These are phyloP conservation scores for Ophiocordyceps camponoti-saundersi DNA, from an alignment of 2,329 filamentous ascomycete genomes.

Conservation along the genomic window DNA sequence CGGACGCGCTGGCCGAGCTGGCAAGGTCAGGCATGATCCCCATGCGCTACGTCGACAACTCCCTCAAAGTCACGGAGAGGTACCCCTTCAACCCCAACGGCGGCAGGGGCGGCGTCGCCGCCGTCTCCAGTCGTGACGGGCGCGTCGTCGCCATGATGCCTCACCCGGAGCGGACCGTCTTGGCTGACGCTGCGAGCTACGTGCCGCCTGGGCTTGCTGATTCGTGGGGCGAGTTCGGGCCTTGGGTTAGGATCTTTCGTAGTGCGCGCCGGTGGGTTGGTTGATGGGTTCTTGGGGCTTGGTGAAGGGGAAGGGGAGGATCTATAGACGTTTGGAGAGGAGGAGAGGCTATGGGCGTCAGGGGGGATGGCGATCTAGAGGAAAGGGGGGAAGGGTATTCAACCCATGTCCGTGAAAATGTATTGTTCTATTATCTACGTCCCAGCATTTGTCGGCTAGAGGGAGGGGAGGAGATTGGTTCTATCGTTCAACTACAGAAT, in stretches of 20 bases:
- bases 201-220: slow-evolving; percentile 39
- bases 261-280: slow-evolving; percentile 82
- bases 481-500: too few species aligned
- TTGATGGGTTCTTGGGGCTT: slow-evolving; percentile 9
- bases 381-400: too few species aligned
- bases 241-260: slow-evolving; percentile 75
- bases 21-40: slow-evolving; percentile 53
- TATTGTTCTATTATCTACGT: too few species aligned
- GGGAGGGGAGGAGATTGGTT: too few species aligned
- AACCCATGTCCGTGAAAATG: too few species aligned
- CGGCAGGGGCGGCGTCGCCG: slow-evolving; percentile 65
- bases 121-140: slow-evolving; percentile 60
- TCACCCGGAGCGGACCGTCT: slow-evolving; percentile 77
- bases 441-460: too few species aligned
- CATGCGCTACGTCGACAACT: slow-evolving; percentile 76
- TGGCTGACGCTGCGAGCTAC: slow-evolving; percentile 65
- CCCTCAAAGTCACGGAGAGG: slow-evolving; percentile 50
- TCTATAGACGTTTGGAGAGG: neutral
- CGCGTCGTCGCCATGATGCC: slow-evolving; percentile 83
- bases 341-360: too few species aligned
- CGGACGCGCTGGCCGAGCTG: slow-evolving; percentile 34
- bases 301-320: neutral
- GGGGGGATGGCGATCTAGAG: too few species aligned
- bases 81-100: slow-evolving; percentile 87
- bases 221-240: slow-evolving; percentile 65